A percentile compares a stretch with the other conserved stretches of the same genome.
These are phyloP conservation scores for Tolypocladium inflatum DNA, from an alignment of 2,329 filamentous ascomycete species.

Conservation along the genomic window DNA sequence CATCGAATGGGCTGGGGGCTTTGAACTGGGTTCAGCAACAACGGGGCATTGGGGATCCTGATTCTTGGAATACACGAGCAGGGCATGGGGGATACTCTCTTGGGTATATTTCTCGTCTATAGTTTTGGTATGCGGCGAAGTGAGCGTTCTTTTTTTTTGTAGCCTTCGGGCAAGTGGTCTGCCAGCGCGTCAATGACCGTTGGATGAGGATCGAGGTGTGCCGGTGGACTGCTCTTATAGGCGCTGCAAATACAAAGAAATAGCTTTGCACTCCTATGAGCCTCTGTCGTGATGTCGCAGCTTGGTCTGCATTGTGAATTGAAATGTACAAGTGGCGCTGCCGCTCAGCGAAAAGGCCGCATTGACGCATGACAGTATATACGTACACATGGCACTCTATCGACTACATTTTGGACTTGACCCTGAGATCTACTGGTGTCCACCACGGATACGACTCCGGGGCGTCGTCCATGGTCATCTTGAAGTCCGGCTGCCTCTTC, in stretches of 20 bases:
- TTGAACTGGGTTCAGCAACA: neutral
- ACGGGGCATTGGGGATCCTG: neutral
- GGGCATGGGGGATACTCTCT: neutral
- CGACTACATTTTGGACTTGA: constrained; percentile 13
- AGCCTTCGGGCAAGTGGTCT: neutral
- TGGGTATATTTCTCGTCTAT: neutral
- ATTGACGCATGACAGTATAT: neutral
- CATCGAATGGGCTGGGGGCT: neutral
- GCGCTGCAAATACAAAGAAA: neutral
- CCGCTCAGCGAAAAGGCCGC: too few relatives aligned
- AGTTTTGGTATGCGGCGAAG: neutral
- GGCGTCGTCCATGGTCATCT: constrained; percentile 49
- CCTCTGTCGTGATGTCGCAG: neutral
- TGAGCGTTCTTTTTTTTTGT: neutral
- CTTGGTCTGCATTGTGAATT: neutral
- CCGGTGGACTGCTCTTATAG: neutral
- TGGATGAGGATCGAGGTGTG: neutral
- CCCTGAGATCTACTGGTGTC: constrained; percentile 33
- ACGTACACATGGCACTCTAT: neutral
- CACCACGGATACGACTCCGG: constrained; percentile 61
- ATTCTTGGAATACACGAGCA: neutral
- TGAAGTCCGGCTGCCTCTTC: constrained; percentile 56
- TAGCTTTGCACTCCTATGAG: neutral
- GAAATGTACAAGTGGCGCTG: neutral
- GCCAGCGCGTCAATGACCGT: neutral